These are phyloP conservation scores for Claviceps sp. DNA, from an alignment of 2,329 filamentous ascomycete genomes.

Conservation along the genomic window DNA sequence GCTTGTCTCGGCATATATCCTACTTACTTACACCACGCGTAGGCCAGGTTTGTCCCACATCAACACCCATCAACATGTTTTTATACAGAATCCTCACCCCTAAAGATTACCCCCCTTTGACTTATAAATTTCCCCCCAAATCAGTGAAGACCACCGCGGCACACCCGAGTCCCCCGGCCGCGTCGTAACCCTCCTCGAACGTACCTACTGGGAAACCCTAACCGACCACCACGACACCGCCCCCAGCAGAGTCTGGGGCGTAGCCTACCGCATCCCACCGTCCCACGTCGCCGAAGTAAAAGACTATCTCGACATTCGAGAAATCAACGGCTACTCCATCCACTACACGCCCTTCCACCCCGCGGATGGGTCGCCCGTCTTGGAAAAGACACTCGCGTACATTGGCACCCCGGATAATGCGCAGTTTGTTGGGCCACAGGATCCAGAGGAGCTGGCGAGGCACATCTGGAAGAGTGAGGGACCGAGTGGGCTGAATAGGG, in stretches of 20 bases:
- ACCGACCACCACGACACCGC: conserved; percentile 51
- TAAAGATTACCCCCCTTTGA: background rate
- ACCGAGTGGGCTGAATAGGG: conserved; percentile 77
- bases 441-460: conserved; percentile 61
- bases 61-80: background rate
- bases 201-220: conserved; percentile 67
- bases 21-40: background rate
- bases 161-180: conserved; percentile 78
- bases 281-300: conserved; percentile 67
- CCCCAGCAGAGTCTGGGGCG: conserved; percentile 70
- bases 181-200: conserved; percentile 84
- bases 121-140: background rate
- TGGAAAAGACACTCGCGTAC: conserved; percentile 61
- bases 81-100: background rate
- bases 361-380: conserved; percentile 21
- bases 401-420: conserved; percentile 89
- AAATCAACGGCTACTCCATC: conserved; percentile 95
- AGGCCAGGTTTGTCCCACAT: conserved; percentile 6
- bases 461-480: conserved; percentile 68
- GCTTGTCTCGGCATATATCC: background rate
- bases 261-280: conserved; percentile 72
- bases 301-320: conserved; percentile 84
- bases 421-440: conserved; percentile 78
- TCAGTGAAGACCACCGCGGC: conserved; percentile 84
- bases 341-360: conserved; percentile 74